Evolutionary conservation across 202 grass and related monocot species (phyloP).

Genomic region (Setaria italica): DNA sequence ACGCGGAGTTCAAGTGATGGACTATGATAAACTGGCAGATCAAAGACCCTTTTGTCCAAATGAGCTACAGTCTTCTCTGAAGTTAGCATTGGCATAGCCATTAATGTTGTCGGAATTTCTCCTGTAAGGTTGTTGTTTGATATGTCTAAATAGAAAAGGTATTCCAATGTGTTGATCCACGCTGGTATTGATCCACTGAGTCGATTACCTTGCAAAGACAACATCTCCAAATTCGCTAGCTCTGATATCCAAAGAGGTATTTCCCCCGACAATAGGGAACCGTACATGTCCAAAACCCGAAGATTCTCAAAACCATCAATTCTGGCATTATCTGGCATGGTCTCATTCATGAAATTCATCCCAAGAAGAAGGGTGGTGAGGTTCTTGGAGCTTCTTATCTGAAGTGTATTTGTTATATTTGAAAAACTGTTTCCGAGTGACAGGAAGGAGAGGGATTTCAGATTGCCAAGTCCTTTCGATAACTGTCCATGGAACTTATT

Average conservation of each 20-base stretch:
- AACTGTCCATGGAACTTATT: neutral
- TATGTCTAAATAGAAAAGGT: conserved; percentile 59
- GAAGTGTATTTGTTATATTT: conserved; percentile 46
- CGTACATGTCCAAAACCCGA: conserved; percentile 25
- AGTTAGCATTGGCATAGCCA: conserved; percentile 42
- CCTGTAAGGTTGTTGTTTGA: conserved; percentile 63
- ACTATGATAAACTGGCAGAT: conserved; percentile 26
- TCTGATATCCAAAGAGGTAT: conserved; percentile 66
- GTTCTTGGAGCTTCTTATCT: conserved; percentile 33
- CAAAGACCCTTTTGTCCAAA: conserved; percentile 13
- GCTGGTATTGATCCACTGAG: conserved; percentile 52
- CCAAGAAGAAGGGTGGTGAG: conserved; percentile 29
- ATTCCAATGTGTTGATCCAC: conserved; percentile 47
- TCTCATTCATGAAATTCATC: neutral
- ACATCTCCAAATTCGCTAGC: conserved; percentile 50
- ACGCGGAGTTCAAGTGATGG: conserved; percentile 4
- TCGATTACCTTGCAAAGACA: conserved; percentile 47
- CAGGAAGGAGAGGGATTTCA: conserved; percentile 36
- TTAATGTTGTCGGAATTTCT: conserved; percentile 54
- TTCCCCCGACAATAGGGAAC: conserved; percentile 49
- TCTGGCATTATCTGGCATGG: neutral
- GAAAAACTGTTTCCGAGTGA: conserved; percentile 34
- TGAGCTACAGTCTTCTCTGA: neutral
- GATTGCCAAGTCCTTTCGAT: neutral
- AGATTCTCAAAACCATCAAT: conserved; percentile 61